Base-by-base conservation (phyloP, 371 early-diverging fungal species). In the Funneliformis caledonium region DNA sequence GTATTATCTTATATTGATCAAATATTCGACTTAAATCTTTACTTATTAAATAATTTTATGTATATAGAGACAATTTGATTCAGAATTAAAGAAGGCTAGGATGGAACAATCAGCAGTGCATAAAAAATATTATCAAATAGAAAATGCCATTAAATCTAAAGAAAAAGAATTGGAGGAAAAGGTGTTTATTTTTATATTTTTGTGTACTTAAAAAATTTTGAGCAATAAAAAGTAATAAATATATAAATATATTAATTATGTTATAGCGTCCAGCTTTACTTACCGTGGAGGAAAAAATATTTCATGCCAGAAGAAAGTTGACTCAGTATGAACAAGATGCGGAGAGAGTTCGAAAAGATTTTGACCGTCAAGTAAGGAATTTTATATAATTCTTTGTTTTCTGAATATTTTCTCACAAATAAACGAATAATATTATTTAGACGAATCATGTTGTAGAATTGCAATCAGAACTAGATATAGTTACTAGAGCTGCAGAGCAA, bases 61-160 rank as follows among this genome's bases (percentile, higher is more conserved):
- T 59, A 64, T 74, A 42, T 82, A 91, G 89, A 80, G 82, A 59
- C 76, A 72, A 2, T 78, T 90, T 60, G 92, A 94, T 50, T 84
- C 88, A 19, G 83, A 87, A 0, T 85, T 94, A 76, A 91, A 91
- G 80, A 85, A 85, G 12, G 90, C 93, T 33, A 91, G 92, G 80
- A 93, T 92, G 82, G 85, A 90, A 37, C 92, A 93, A 62, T 97
- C 95, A 11, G 85, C 90, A 65, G 87, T 90, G 7, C 93, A 92
- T 84, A 91, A 93, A 85, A 94, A 97, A n/a, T 85, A 91, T 2
- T 85, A 90, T 69, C 91, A 91, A 62, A 86, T 86, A 69, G 97
- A 97, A 83, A 87, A 92, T 62, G 85, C 92, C 10, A 91, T 93
- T 42, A 92, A 92, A 80, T 91, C 92, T 31, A 85, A 89, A n/a